Percentiles rank a stretch among this genome's conserved stretches.
phyloP scores from a whole-genome alignment of 2,329 filamentous ascomycete species.

The Aspergillus sp. region DNA sequence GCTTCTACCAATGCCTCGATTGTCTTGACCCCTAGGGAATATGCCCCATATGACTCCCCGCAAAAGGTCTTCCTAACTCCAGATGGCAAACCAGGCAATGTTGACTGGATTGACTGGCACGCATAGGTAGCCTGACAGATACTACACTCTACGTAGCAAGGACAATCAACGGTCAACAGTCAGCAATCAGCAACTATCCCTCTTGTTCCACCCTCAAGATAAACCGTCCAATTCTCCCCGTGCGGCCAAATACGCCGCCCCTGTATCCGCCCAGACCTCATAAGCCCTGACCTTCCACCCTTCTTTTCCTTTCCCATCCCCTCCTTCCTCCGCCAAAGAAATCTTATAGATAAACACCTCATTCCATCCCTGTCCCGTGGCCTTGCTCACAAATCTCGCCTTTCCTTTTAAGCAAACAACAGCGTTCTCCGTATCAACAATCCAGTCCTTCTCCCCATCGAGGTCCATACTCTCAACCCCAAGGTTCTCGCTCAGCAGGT shows the following conservation, averaged over 20 bases:
- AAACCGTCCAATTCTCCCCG: constrained; percentile 18
- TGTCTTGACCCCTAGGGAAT: constrained; percentile 45
- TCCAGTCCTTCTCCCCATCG: constrained; percentile 34
- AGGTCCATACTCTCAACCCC: constrained; percentile 39
- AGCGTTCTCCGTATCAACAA: constrained; percentile 35
- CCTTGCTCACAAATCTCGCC: constrained; percentile 35
- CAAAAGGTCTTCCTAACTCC: constrained; percentile 49
- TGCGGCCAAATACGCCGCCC: constrained; percentile 44
- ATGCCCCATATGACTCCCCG: constrained; percentile 38
- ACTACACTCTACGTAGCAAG: not conserved
- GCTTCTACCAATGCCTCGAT: constrained; percentile 43
- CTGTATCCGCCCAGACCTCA: constrained; percentile 46
- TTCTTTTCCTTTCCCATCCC: not conserved
- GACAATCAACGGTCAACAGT: not conserved
- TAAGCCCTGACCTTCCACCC: constrained; percentile 39
- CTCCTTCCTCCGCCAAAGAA: constrained; percentile 31
- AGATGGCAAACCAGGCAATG: constrained; percentile 48
- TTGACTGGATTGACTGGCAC: constrained; percentile 50
- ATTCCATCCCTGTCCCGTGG: constrained; percentile 39
- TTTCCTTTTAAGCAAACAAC: constrained; percentile 35
- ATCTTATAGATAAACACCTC: constrained; percentile 44
- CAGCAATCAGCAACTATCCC: not conserved
- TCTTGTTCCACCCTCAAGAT: not conserved
- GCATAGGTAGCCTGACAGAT: not conserved
- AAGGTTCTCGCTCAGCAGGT: constrained; percentile 30